A percentile compares a stretch with the other conserved stretches of the same genome.
These are phyloP conservation scores for Amanita brunnescens DNA, from an alignment of 768 basidiomycete species.

Conservation along the genomic window DNA sequence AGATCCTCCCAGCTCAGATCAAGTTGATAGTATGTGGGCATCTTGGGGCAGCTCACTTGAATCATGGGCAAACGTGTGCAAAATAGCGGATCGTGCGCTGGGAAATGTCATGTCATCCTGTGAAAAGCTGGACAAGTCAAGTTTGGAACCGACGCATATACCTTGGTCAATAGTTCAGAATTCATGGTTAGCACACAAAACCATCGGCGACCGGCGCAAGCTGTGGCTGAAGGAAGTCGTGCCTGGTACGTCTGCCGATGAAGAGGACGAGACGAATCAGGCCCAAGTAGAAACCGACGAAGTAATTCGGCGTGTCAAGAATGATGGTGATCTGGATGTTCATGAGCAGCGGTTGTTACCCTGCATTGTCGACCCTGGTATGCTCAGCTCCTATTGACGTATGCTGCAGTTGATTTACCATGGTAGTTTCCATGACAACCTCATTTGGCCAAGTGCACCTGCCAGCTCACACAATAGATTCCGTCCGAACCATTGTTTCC, in stretches of 20 bases:
- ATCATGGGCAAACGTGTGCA: slow-evolving; percentile 59
- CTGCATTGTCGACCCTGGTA: slow-evolving; percentile 81
- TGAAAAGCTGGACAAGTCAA: slow-evolving; percentile 24
- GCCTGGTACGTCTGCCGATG: slow-evolving; percentile 10
- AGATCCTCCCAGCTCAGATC: slow-evolving; percentile 6
- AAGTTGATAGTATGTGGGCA: slow-evolving; percentile 33
- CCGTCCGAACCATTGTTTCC: slow-evolving; percentile 85
- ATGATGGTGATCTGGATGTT: slow-evolving; percentile 64
- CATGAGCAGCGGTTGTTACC: slow-evolving; percentile 75
- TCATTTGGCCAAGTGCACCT: slow-evolving; percentile 86
- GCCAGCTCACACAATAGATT: slow-evolving; percentile 82
- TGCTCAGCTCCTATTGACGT: slow-evolving; percentile 15
- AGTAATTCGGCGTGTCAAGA: slow-evolving; percentile 68
- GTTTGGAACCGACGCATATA: slow-evolving; percentile 49
- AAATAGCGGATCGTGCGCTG: slow-evolving; percentile 69
- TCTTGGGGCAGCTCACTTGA: slow-evolving; percentile 69
- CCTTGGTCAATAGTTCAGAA: slow-evolving; percentile 59
- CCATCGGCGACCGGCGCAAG: slow-evolving; percentile 43
- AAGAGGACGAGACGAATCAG: slow-evolving; percentile 22
- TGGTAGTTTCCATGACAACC: slow-evolving; percentile 62
- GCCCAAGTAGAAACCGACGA: slow-evolving; percentile 47
- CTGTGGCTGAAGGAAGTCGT: slow-evolving; percentile 32
- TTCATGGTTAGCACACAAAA: slow-evolving; percentile 56
- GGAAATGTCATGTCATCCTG: slow-evolving; percentile 47
- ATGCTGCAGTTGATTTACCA: slow-evolving; percentile 9